phyloP scores from a whole-genome alignment of 2,329 filamentous ascomycete genomes.

The Colletotrichum siamense region DNA sequence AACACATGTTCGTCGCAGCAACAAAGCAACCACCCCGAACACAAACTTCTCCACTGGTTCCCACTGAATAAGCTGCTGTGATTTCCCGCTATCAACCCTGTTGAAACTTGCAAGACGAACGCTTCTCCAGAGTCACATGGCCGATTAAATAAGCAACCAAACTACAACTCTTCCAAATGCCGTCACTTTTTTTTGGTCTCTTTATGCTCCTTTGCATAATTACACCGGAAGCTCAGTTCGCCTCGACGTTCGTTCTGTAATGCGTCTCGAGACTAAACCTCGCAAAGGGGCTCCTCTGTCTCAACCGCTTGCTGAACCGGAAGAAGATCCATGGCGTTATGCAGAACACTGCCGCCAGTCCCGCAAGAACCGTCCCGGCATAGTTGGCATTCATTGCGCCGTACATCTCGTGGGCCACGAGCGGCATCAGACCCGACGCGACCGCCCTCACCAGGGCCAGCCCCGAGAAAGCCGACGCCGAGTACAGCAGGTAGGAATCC shows the following conservation, averaged over 20 bases:
- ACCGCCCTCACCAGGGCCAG: slow-evolving; percentile 29
- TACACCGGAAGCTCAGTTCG: background rate
- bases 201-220: background rate
- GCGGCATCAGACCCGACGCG: slow-evolving; percentile 28
- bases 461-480: slow-evolving; percentile 29
- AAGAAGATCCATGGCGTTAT: slow-evolving; percentile 25
- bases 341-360: slow-evolving; percentile 24
- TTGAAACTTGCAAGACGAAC: slow-evolving; percentile 8
- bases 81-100: slow-evolving; percentile 11
- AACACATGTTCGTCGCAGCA: slow-evolving; percentile 8
- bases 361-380: slow-evolving; percentile 27
- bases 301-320: slow-evolving; percentile 25
- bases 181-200: background rate
- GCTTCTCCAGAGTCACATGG: background rate
- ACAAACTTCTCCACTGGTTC: slow-evolving; percentile 12
- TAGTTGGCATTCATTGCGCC: slow-evolving; percentile 25
- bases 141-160: background rate
- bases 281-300: slow-evolving; percentile 29
- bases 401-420: slow-evolving; percentile 28
- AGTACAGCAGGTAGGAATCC: slow-evolving; percentile 29
- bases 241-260: slow-evolving; percentile 21
- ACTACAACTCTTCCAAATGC: background rate
- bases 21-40: background rate
- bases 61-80: slow-evolving; percentile 19
- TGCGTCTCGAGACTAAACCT: slow-evolving; percentile 26